Evolutionary conservation across 2,329 filamentous ascomycete species (phyloP).

Genomic region (Paecilomyces niveus): DNA sequence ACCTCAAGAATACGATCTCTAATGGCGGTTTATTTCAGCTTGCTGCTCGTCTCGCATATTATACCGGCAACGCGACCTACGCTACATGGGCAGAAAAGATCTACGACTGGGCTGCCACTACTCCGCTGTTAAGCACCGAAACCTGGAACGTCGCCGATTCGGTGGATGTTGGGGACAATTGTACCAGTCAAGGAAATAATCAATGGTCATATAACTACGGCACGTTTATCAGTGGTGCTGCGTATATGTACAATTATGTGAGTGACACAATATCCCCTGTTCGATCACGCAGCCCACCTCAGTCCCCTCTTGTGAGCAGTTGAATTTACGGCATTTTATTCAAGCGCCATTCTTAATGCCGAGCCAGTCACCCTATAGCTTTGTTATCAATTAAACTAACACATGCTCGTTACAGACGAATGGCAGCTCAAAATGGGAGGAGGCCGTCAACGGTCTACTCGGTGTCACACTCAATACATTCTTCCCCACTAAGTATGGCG

Average conservation of each 20-base stretch:
- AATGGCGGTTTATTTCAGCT: constrained; percentile 54
- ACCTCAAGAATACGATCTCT: constrained; percentile 53
- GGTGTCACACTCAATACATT: constrained; percentile 43
- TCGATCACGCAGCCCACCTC: background rate
- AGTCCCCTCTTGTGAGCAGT: background rate
- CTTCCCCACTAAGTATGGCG: constrained; percentile 40
- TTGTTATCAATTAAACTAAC: background rate
- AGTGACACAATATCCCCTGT: background rate
- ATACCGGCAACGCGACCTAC: constrained; percentile 74
- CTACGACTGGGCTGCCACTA: constrained; percentile 50
- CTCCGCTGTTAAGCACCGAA: constrained; percentile 43
- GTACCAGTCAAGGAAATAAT: constrained; percentile 45
- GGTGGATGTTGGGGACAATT: constrained; percentile 43
- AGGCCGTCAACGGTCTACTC: constrained; percentile 51
- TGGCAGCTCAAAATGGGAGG: constrained; percentile 48
- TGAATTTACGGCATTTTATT: background rate
- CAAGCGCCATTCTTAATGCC: background rate
- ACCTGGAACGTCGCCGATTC: constrained; percentile 53
- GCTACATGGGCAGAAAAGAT: constrained; percentile 65
- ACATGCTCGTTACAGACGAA: constrained; percentile 26
- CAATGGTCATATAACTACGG: constrained; percentile 55
- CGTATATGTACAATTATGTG: constrained; percentile 50
- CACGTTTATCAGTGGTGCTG: constrained; percentile 50
- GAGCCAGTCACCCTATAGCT: background rate
- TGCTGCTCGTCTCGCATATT: constrained; percentile 62